Conservation (phyloP, 176 grass and related monocot genomes). For the Avena insularis region DNA sequence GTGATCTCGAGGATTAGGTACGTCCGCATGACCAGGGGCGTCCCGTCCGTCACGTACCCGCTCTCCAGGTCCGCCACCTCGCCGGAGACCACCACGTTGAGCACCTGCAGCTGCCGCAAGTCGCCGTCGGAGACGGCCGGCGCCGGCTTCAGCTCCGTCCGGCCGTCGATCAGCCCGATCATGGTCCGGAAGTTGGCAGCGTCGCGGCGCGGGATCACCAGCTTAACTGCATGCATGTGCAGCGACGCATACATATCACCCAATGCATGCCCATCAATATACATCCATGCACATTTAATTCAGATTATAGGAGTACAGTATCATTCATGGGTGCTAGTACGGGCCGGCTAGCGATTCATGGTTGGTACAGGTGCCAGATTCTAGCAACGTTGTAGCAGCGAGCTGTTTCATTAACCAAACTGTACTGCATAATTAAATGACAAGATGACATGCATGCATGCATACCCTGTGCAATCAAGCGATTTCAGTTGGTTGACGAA, state of each 20-base stretch:
- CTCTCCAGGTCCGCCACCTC: constrained; percentile 32
- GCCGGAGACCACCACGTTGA: neutral
- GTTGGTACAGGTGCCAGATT: constrained; percentile 2
- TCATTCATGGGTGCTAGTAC: constrained; percentile 22
- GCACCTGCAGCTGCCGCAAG: constrained; percentile 27
- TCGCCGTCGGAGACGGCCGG: neutral
- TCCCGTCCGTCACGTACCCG: neutral
- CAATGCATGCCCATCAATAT: neutral
- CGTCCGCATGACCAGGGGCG: constrained; percentile 27
- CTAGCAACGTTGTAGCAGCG: neutral
- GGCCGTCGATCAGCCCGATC: constrained; percentile 53
- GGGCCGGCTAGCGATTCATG: neutral
- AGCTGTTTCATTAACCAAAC: neutral
- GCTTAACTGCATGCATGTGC: constrained; percentile 50
- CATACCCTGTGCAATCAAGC: neutral
- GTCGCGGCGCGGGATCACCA: constrained; percentile 53
- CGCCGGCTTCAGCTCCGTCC: constrained; percentile 54
- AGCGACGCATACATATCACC: no score
- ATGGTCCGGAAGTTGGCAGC: constrained; percentile 60
- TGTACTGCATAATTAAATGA: neutral
- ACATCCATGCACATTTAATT: neutral
- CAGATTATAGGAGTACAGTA: neutral
- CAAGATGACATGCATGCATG: neutral
- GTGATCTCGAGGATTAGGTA: constrained; percentile 43
- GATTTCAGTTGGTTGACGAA: neutral